Evolutionary conservation across 2,329 filamentous ascomycete genomes (phyloP), one percentile per base, ranked within the genome.

Genomic region (Ophiostoma triangulosporum): DNA sequence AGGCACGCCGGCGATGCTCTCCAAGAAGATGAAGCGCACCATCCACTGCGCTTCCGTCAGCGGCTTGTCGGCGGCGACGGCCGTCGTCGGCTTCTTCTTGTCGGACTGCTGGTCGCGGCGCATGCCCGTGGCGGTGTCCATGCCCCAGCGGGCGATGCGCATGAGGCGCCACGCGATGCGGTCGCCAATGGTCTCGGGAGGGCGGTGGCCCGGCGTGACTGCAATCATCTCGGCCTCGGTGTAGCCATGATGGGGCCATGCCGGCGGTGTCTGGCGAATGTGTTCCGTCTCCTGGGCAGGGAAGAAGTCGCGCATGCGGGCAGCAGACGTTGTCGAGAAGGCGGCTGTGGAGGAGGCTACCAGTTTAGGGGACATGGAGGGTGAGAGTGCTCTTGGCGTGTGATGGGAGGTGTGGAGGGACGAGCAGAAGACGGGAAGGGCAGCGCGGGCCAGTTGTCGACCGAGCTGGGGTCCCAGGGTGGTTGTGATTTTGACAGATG

Each of bases 1-100:
- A 0, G 93, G 93, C 0, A 97, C 93, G 32, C 89, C 93, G 12
- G 93, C 93, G 36, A 98, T 88, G 49, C 84, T 90, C 68, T 98
- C 93, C 32, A 98, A 77, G 68, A 98, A 98, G 60, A 98, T 78
- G 64, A 95, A 91, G 6, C 91, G 79, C 49, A 86, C 79, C 61
- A 96, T 75, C 74, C 93, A 98, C 70, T 97, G 93, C 5, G 83
- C 73, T 65, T 95, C 90, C 0, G 80, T 93, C 74, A 95, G 62
- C 65, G 83, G 70, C 73, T 78, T 70, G 51, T 78, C 63, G 54
- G 77, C 74, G 22, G 65, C 63, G 8, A 78, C 62, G 6, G 76
- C 69, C 3, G 74, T 80, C 0, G 78, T 81, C 7, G 79, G 78
- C 56, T 76, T 67, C 58, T 66, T 69, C 65, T 73, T 77, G 62